Evolutionary conservation across 2,329 filamentous ascomycete genomes (phyloP).

Genomic region (Fusarium sp.): DNA sequence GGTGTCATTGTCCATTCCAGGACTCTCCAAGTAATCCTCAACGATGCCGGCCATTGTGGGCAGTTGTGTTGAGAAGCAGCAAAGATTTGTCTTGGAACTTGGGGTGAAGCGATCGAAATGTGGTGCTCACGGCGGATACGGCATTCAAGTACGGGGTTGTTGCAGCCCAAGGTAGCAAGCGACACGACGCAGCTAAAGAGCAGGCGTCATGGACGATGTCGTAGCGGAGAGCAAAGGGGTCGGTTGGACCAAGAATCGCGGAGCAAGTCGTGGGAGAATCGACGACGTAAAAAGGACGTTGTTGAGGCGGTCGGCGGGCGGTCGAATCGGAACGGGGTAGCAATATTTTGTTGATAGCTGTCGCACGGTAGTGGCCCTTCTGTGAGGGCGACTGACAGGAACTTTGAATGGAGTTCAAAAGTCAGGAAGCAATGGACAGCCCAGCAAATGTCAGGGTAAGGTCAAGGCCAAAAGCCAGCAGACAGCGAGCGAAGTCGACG

Average conservation of each 20-base stretch:
- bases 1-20: constrained; percentile 74
- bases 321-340: constrained; percentile 17
- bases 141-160: constrained; percentile 33
- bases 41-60: constrained; percentile 59
- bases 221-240: constrained; percentile 10
- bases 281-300: constrained; percentile 13
- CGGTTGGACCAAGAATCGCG: constrained; percentile 23
- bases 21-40: constrained; percentile 70
- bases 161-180: constrained; percentile 34
- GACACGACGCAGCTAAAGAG: constrained; percentile 34
- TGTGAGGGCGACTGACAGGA: constrained; percentile 28
- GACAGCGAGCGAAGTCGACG: constrained; percentile 23
- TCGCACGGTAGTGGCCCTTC: constrained; percentile 36
- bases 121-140: constrained; percentile 17
- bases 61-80: constrained; percentile 14
- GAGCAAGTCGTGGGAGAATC: constrained; percentile 15
- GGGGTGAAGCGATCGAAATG: constrained; percentile 18
- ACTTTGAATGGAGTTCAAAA: constrained; percentile 21
- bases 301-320: constrained; percentile 20
- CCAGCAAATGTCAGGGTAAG: constrained; percentile 20
- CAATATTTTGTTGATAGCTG: constrained; percentile 26
- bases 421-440: constrained; percentile 29
- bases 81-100: constrained; percentile 8
- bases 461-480: constrained; percentile 24
- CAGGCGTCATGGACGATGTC: constrained; percentile 38